These are phyloP conservation scores for Aegilops speltoides DNA, from an alignment of 176 grass and related monocot species.

Conservation along the genomic window DNA sequence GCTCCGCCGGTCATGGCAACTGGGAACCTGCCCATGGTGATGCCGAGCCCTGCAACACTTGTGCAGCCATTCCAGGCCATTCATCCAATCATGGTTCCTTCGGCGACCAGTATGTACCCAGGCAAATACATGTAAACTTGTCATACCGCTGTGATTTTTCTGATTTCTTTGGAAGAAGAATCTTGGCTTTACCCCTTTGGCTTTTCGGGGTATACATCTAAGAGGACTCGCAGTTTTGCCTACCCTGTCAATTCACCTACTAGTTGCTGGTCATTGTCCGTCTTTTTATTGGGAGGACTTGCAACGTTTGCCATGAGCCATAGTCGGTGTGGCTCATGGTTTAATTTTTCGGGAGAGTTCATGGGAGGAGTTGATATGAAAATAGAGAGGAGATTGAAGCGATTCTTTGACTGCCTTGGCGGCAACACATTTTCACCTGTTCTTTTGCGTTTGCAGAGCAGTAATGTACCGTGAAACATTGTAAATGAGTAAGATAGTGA, in stretches of 20 bases:
- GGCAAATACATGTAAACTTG: slow-evolving; percentile 59
- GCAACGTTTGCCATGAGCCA: slow-evolving; percentile 41
- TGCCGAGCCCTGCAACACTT: slow-evolving; percentile 44
- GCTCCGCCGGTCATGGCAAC: slow-evolving; percentile 47
- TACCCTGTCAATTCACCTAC: slow-evolving; percentile 41
- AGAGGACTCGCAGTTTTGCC: slow-evolving; percentile 55
- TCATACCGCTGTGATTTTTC: slow-evolving; percentile 29
- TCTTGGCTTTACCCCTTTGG: slow-evolving; percentile 34
- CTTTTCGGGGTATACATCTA: slow-evolving; percentile 31
- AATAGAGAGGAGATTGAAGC: slow-evolving; percentile 40
- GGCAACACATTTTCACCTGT: slow-evolving; percentile 30
- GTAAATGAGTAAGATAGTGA: slow-evolving; percentile 42
- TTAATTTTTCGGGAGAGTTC: slow-evolving; percentile 29
- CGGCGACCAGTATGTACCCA: slow-evolving; percentile 40
- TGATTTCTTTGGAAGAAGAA: slow-evolving; percentile 40
- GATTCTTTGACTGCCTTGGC: slow-evolving; percentile 34
- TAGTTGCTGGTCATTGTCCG: slow-evolving; percentile 62
- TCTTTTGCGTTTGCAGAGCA: slow-evolving; percentile 26
- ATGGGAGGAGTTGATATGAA: slow-evolving; percentile 29
- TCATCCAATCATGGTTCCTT: slow-evolving; percentile 56
- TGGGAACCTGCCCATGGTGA: slow-evolving; percentile 51
- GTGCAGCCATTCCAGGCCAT: slow-evolving; percentile 49
- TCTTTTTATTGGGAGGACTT: slow-evolving; percentile 66
- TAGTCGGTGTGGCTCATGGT: slow-evolving; percentile 20
- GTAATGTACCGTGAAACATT: slow-evolving; percentile 39